Conservation (phyloP, 2,329 filamentous ascomycete genomes). For the Alternaria panax region DNA sequence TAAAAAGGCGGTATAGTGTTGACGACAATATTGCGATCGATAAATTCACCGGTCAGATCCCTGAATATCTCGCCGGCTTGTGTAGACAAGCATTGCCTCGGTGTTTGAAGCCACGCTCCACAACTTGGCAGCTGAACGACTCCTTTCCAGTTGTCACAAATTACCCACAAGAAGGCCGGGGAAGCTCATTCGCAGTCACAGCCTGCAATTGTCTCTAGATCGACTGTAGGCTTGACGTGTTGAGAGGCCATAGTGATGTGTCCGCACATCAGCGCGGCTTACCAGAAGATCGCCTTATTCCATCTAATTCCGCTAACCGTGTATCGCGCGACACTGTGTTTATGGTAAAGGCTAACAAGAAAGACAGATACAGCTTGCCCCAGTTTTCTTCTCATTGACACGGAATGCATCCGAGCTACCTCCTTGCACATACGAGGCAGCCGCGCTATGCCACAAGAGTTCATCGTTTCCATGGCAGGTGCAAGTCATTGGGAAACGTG, state of each 20-base stretch:
- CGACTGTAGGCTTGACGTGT: neutral
- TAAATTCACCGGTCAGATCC: neutral
- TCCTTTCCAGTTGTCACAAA: neutral
- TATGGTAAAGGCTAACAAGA: too few species aligned
- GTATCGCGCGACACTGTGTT: too few species aligned
- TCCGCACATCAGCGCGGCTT: too few species aligned
- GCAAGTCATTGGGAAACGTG: too few species aligned
- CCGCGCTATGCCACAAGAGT: too few species aligned
- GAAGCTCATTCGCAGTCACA: neutral
- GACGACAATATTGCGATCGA: neutral
- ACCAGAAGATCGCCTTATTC: too few species aligned
- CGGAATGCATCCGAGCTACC: too few species aligned
- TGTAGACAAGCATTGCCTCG: constrained; percentile 3
- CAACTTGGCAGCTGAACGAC: constrained; percentile 4
- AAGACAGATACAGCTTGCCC: too few species aligned
- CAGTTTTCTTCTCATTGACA: too few species aligned
- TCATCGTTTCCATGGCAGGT: too few species aligned
- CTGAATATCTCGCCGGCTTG: neutral
- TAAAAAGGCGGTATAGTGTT: neutral
- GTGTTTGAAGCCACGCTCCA: neutral
- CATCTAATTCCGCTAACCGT: too few species aligned
- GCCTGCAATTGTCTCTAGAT: neutral
- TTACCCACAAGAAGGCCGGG: accelerated
- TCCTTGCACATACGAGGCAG: too few species aligned
- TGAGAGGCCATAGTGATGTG: neutral